These are phyloP conservation scores for Xylaria longipes DNA, from an alignment of 495 filamentous ascomycete genomes.

Conservation along the genomic window DNA sequence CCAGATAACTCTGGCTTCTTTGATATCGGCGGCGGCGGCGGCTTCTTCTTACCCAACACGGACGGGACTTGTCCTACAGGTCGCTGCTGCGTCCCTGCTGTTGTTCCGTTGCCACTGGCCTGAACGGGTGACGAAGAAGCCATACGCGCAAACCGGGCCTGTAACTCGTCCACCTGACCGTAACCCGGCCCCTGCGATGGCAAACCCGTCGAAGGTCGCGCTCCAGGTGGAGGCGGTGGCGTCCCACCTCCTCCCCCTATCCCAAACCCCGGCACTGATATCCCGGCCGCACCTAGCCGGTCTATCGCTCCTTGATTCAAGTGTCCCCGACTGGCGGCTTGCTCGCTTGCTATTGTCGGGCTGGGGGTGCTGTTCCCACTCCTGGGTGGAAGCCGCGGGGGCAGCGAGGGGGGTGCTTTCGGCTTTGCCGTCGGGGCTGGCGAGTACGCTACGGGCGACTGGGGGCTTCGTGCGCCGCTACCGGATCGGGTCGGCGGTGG, in stretches of 20 bases:
- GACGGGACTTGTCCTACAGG: conserved; percentile 39
- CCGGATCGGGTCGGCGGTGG: conserved; percentile 70
- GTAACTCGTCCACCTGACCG: conserved; percentile 66
- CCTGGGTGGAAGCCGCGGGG: conserved; percentile 64
- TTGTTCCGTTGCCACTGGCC: background rate
- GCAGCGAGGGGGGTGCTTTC: conserved; percentile 73
- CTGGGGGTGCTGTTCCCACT: conserved; percentile 57
- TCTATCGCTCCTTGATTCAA: conserved; percentile 73
- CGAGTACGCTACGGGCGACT: conserved; percentile 33
- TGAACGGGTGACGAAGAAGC: conserved; percentile 39
- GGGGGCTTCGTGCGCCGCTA: conserved; percentile 46
- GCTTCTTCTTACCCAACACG: conserved; percentile 61
- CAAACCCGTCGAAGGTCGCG: background rate
- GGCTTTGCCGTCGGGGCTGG: conserved; percentile 50
- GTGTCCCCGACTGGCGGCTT: conserved; percentile 41
- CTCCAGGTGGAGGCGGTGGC: conserved; percentile 23
- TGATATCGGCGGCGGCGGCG: conserved; percentile 73
- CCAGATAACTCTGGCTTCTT: conserved; percentile 56
- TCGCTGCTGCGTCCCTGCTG: conserved; percentile 4
- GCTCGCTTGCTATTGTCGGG: conserved; percentile 41
- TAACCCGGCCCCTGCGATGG: background rate
- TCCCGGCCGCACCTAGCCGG: conserved; percentile 75
- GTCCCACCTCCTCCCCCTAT: conserved; percentile 59
- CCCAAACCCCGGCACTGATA: conserved; percentile 82
- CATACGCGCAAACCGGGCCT: conserved; percentile 70